Conservation (phyloP, 345 rosid genomes). For the Hibiscus mutabilis region DNA sequence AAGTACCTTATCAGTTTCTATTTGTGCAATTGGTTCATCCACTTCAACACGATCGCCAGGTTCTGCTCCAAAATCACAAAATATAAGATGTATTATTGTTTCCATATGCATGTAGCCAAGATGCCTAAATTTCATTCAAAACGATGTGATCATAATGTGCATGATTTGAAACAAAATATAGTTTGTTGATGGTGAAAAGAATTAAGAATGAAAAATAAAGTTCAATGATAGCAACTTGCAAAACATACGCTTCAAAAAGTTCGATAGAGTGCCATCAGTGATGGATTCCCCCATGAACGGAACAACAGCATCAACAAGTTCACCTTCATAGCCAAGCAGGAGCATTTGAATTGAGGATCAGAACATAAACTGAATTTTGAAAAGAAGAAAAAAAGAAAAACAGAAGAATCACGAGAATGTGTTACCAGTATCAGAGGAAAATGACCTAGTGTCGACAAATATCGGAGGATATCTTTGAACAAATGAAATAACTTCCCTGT, state of each 20-base stretch:
- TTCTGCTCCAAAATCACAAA: constrained; percentile 38
- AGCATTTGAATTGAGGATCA: background rate
- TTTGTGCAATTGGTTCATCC: constrained; percentile 92
- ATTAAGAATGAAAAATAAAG: too few relatives aligned
- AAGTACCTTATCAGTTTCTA: constrained; percentile 91
- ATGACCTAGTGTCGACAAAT: constrained; percentile 11
- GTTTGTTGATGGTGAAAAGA: too few relatives aligned
- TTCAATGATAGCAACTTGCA: background rate
- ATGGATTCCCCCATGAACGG: constrained; percentile 92
- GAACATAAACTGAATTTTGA: background rate
- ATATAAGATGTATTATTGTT: background rate
- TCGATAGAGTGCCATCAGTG: constrained; percentile 72
- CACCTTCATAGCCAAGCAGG: constrained; percentile 27
- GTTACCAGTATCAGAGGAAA: constrained; percentile 27
- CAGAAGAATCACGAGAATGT: background rate
- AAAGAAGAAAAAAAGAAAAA: background rate
- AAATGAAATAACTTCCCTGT: constrained; percentile 16
- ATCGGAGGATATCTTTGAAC: constrained; percentile 10
- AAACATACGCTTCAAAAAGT: constrained; percentile 60
- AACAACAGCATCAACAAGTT: constrained; percentile 66
- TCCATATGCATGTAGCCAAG: background rate
- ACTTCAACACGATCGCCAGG: constrained; percentile 89
- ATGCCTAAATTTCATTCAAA: too few relatives aligned
- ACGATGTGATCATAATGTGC: background rate
- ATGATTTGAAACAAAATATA: background rate